Evolutionary conservation across 495 filamentous ascomycete genomes (phyloP).

Genomic region (Hyaloscypha finlandica): DNA sequence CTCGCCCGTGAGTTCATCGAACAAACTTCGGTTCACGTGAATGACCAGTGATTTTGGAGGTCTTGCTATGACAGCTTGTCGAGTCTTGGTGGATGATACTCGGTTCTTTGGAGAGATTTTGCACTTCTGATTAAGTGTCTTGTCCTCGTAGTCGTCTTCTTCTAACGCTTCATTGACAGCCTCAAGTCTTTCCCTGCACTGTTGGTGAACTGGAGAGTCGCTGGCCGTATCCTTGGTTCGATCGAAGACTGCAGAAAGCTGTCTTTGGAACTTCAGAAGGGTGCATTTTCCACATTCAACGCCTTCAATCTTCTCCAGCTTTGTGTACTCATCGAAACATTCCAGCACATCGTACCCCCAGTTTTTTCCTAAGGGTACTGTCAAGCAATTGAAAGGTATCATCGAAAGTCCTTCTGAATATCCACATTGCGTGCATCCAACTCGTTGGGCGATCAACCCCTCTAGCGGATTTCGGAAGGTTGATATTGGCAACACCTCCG

Average conservation of each 20-base stretch:
- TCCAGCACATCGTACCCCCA: conserved; percentile 66
- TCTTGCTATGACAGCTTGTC: conserved; percentile 82
- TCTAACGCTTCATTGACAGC: conserved; percentile 70
- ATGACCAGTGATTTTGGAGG: conserved; percentile 76
- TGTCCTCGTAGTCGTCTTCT: conserved; percentile 78
- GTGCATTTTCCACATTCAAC: conserved; percentile 95
- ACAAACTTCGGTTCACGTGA: conserved; percentile 90
- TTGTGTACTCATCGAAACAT: conserved; percentile 82
- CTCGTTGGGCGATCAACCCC: conserved; percentile 84
- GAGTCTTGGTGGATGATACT: conserved; percentile 76
- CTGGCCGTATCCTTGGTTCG: conserved; percentile 20
- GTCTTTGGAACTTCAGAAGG: conserved; percentile 50
- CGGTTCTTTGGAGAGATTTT: conserved; percentile 68
- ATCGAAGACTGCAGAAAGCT: conserved; percentile 42
- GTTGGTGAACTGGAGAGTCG: conserved; percentile 20
- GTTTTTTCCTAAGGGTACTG: conserved; percentile 69
- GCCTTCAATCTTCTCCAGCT: conserved; percentile 78
- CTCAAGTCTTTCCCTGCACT: conserved; percentile 51
- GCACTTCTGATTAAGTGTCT: conserved; percentile 70
- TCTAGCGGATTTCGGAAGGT: conserved; percentile 66
- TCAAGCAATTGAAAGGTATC: conserved; percentile 92
- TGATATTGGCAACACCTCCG: conserved; percentile 9
- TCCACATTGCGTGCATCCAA: conserved; percentile 84
- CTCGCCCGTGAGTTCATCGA: conserved; percentile 76
- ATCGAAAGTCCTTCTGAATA: conserved; percentile 84